phyloP scores from a whole-genome alignment of 140 eudicot genomes.

The Cichorium intybus region DNA sequence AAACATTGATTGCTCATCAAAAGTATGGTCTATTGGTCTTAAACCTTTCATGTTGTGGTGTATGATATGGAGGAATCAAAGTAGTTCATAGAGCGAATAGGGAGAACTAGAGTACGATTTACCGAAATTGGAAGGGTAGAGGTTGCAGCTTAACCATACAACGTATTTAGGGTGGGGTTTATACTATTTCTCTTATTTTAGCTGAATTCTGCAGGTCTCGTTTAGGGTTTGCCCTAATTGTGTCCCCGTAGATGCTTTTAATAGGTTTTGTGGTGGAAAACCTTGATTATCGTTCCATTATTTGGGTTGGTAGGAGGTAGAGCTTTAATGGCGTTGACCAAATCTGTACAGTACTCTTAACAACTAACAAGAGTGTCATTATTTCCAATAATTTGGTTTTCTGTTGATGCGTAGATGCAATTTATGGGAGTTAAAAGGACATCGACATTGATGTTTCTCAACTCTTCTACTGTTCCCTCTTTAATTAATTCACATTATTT shows the following conservation, averaged over 20 bases:
- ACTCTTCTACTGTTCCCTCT: neutral
- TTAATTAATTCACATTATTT: neutral
- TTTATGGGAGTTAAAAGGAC: neutral
- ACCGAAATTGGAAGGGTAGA: neutral
- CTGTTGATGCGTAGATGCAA: slow-evolving; percentile 3
- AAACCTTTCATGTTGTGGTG: neutral
- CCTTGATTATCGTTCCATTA: neutral
- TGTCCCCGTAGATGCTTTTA: neutral
- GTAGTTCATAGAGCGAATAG: neutral
- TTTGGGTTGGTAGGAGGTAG: neutral
- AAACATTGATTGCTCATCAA: neutral
- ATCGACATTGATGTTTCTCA: neutral
- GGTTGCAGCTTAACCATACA: neutral
- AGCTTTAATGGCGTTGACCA: slow-evolving; percentile 12
- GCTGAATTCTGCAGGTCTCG: neutral
- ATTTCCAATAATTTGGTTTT: slow-evolving; percentile 6
- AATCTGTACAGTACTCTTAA: neutral
- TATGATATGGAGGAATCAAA: slow-evolving; percentile 4
- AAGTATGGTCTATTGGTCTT: neutral
- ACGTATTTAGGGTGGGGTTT: neutral
- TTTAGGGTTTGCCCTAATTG: slow-evolving; percentile 5
- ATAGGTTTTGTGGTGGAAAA: neutral
- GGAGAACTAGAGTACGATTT: neutral
- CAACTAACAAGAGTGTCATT: neutral
- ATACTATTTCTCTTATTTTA: neutral